phyloP scores from a whole-genome alignment of 1,284 basidiomycete genomes.

The Ustilago tritici region DNA sequence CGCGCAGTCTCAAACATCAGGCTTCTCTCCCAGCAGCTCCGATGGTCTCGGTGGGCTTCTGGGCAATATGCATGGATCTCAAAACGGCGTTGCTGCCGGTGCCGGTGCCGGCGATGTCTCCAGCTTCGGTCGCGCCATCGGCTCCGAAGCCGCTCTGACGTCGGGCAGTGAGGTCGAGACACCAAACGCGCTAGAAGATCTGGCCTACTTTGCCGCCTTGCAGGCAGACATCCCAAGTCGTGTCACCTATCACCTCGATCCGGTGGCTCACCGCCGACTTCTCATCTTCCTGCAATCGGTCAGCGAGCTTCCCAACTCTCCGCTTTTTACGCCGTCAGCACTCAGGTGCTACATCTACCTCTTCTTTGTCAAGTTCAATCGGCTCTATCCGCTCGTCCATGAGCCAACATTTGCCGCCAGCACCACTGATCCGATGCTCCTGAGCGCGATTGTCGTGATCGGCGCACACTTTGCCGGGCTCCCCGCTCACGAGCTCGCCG shows the following conservation, averaged over 20 bases:
- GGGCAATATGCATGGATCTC: conserved; percentile 38
- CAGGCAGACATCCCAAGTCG: conserved; percentile 54
- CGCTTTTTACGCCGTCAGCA: conserved; percentile 54
- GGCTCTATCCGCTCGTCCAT: conserved; percentile 57
- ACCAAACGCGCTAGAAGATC: conserved; percentile 55
- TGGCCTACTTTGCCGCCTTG: conserved; percentile 58
- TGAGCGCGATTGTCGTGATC: conserved; percentile 57
- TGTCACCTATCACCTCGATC: conserved; percentile 51
- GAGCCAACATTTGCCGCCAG: conserved; percentile 56
- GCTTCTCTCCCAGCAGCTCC: conserved; percentile 51
- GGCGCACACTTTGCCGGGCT: conserved; percentile 58
- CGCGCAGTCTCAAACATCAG: conserved; percentile 42
- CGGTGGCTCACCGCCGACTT: conserved; percentile 44
- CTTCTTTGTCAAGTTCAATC: conserved; percentile 60
- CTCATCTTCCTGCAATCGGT: conserved; percentile 57
- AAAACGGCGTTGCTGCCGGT: conserved; percentile 24
- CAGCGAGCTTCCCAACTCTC: conserved; percentile 55
- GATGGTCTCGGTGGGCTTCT: conserved; percentile 47
- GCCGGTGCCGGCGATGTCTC: conserved; percentile 22
- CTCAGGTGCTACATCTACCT: conserved; percentile 57
- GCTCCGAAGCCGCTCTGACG: conserved; percentile 37
- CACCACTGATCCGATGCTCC: conserved; percentile 54
- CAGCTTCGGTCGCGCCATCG: conserved; percentile 46
- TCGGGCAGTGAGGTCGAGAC: conserved; percentile 50
- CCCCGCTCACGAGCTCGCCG: conserved; percentile 54